A percentile compares a stretch with the other conserved stretches of the same genome.
Conservation (phyloP, 352 stramenopile species). For the Pythium dissotocum region DNA sequence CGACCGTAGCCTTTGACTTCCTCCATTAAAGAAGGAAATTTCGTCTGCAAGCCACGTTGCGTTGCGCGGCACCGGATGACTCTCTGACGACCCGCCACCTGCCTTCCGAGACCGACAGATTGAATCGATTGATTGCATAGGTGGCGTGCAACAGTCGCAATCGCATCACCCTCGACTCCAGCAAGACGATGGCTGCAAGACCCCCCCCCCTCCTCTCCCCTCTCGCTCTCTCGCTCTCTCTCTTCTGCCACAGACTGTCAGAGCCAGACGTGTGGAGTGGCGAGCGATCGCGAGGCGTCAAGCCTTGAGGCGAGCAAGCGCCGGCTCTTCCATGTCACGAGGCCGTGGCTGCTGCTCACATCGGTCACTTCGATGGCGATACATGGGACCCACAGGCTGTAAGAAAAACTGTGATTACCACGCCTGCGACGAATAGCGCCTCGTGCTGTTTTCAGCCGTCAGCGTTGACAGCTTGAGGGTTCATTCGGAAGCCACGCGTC, state of each 20-base stretch:
- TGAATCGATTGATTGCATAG: not conserved
- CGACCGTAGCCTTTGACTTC: not conserved
- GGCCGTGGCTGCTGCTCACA: not conserved
- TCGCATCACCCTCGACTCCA: not conserved
- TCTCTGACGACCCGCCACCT: not conserved
- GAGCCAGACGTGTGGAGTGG: not conserved
- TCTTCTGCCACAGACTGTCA: not conserved
- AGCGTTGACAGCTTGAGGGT: no score
- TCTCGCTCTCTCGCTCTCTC: no score
- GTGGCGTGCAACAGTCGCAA: not conserved
- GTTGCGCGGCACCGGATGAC: not conserved
- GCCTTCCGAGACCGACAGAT: not conserved
- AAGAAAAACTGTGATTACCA: not conserved
- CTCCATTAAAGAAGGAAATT: not conserved
- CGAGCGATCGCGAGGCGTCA: not conserved
- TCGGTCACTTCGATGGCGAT: not conserved
- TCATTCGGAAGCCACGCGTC: no score
- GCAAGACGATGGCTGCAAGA: not conserved
- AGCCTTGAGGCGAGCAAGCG: not conserved
- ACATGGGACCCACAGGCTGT: not conserved
- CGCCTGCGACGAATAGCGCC: not conserved
- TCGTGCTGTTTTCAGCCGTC: not conserved
- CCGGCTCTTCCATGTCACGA: constrained; percentile 1
- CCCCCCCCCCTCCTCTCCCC: no score
- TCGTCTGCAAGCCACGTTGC: not conserved